These are phyloP conservation scores for Tolypocladium album DNA, from an alignment of 2,329 filamentous ascomycete genomes.

Conservation along the genomic window DNA sequence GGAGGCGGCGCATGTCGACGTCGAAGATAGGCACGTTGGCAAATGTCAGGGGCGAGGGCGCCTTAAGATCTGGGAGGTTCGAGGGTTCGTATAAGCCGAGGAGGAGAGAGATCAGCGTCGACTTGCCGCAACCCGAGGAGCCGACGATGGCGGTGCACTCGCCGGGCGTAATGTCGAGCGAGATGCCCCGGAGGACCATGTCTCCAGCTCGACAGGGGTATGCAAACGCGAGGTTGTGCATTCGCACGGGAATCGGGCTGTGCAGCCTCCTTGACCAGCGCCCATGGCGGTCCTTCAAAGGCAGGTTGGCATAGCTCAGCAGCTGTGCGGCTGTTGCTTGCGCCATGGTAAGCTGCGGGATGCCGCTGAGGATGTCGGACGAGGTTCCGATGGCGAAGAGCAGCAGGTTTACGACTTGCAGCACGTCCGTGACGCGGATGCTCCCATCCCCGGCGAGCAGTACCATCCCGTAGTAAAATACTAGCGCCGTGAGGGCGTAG, in stretches of 20 bases:
- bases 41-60: conserved; percentile 39
- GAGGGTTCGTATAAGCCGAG: conserved; percentile 54
- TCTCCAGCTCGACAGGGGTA: conserved; percentile 51
- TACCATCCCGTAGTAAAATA: conserved; percentile 73
- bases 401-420: conserved; percentile 71
- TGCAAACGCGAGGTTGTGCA: conserved; percentile 50
- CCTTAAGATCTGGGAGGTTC: background rate
- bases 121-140: conserved; percentile 82
- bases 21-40: conserved; percentile 42
- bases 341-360: conserved; percentile 72
- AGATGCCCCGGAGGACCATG: conserved; percentile 51
- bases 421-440: conserved; percentile 44
- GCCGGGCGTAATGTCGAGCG: conserved; percentile 50
- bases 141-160: conserved; percentile 72
- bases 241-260: conserved; percentile 33
- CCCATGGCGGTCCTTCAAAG: conserved; percentile 33
- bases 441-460: conserved; percentile 42
- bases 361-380: conserved; percentile 56
- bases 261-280: conserved; percentile 24
- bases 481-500: conserved; percentile 62
- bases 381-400: conserved; percentile 74
- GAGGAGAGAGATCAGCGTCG: conserved; percentile 66
- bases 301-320: conserved; percentile 56
- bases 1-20: conserved; percentile 50
- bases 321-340: conserved; percentile 63